Conservation (phyloP, 441 rosid species). For the Adansonia madagascariensis region DNA sequence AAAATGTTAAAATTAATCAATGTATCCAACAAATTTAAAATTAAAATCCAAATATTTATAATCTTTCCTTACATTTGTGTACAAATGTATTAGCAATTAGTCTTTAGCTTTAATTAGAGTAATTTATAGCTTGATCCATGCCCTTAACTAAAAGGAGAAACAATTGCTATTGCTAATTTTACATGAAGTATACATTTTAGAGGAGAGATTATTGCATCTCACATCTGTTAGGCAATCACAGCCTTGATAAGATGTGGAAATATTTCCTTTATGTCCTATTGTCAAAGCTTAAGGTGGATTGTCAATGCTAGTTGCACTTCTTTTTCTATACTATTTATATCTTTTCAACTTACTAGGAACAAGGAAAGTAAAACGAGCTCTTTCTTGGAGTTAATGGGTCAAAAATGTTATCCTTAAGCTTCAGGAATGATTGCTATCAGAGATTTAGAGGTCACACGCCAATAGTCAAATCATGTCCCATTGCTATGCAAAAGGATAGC, state of each 20-base stretch:
- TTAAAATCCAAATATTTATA: too few species aligned
- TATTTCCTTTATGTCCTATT: neutral
- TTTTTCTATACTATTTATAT: neutral
- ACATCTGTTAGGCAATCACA: neutral
- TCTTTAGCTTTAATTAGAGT: neutral
- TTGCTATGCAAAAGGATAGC: conserved; percentile 53
- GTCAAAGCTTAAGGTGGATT: conserved; percentile 15
- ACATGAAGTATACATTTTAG: neutral
- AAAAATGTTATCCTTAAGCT: conserved; percentile 10
- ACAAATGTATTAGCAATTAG: neutral
- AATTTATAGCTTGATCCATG: neutral
- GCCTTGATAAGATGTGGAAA: neutral
- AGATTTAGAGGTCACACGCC: conserved; percentile 33
- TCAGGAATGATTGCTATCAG: conserved; percentile 7
- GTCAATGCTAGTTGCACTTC: conserved; percentile 12
- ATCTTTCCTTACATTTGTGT: neutral
- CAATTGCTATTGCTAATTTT: neutral
- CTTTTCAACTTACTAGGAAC: neutral
- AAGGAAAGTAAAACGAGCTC: neutral
- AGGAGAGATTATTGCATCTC: neutral
- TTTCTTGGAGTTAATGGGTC: neutral
- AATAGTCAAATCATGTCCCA: conserved; percentile 35
- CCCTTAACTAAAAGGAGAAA: neutral
- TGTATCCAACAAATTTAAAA: too few species aligned
- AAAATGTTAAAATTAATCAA: neutral